Evolutionary conservation across 371 early-diverging fungal species (phyloP).

Genomic region (Mortierella sp.): DNA sequence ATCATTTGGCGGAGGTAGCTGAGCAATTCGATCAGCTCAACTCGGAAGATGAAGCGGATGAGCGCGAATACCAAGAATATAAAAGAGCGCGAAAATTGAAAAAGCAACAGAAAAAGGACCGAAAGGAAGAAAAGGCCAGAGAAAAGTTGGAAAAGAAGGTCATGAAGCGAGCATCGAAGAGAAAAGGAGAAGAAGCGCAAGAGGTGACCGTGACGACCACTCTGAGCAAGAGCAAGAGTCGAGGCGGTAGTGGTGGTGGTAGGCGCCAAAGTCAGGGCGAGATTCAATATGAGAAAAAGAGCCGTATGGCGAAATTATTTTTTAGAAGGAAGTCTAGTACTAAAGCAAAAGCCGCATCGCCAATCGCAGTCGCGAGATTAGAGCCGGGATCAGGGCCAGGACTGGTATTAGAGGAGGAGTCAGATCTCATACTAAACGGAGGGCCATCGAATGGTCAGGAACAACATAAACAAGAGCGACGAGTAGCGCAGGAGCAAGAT

Average conservation of each 20-base stretch:
- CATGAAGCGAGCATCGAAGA: not conserved
- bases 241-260: not conserved
- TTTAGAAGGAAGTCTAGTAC: not conserved
- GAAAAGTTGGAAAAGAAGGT: constrained; percentile 26
- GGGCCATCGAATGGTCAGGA: not conserved
- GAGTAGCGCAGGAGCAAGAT: not conserved
- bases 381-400: no score
- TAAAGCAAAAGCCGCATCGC: not conserved
- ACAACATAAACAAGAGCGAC: no score
- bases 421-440: not conserved
- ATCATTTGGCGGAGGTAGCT: constrained; percentile 11
- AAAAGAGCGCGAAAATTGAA: constrained; percentile 24
- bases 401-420: not conserved
- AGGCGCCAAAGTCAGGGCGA: not conserved
- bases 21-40: constrained; percentile 27
- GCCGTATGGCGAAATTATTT: constrained; percentile 16
- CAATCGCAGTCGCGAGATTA: no score
- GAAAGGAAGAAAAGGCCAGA: constrained; percentile 16
- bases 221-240: not conserved
- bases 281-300: constrained; percentile 5
- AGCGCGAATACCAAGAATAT: constrained; percentile 48
- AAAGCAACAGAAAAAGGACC: constrained; percentile 36
- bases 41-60: constrained; percentile 48
- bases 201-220: no score
- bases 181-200: not conserved